These are phyloP conservation scores for Avena eriantha DNA, from an alignment of 176 grass and related monocot species.

Conservation along the genomic window DNA sequence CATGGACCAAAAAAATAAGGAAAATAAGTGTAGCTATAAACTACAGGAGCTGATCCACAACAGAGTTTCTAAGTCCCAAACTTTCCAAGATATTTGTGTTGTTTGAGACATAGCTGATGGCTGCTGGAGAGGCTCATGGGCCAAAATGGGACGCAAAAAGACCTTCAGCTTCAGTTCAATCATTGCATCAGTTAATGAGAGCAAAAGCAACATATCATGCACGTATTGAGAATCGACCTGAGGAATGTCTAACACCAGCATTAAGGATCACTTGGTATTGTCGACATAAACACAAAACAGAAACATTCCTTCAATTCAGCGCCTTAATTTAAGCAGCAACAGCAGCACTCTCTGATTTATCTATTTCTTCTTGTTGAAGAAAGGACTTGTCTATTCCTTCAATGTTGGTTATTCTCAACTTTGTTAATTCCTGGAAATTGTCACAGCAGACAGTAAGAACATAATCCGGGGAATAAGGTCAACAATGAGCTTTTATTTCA, in stretches of 20 bases:
- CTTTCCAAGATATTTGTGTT: slow-evolving; percentile 20
- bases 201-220: slow-evolving; percentile 21
- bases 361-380: slow-evolving; percentile 63
- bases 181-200: slow-evolving; percentile 28
- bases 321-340: slow-evolving; percentile 59
- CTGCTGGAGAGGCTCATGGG: not conserved
- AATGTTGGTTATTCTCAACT: slow-evolving; percentile 91
- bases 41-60: slow-evolving; percentile 25
- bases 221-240: slow-evolving; percentile 9
- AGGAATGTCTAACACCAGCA: slow-evolving; percentile 29
- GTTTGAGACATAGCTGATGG: not conserved
- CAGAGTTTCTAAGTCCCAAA: slow-evolving; percentile 2
- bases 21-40: slow-evolving; percentile 34
- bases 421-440: slow-evolving; percentile 85
- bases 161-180: slow-evolving; percentile 38
- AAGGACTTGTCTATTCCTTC: slow-evolving; percentile 78
- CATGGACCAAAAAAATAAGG: not conserved
- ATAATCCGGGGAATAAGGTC: slow-evolving; percentile 7
- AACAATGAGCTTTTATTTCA: not conserved
- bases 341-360: slow-evolving; percentile 56
- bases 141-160: not conserved
- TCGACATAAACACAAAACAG: slow-evolving; percentile 27
- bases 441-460: slow-evolving; percentile 44
- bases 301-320: slow-evolving; percentile 8
- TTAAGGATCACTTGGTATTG: slow-evolving; percentile 14